phyloP scores from a whole-genome alignment of 345 rosid species.

The Sonneratia caseolaris region DNA sequence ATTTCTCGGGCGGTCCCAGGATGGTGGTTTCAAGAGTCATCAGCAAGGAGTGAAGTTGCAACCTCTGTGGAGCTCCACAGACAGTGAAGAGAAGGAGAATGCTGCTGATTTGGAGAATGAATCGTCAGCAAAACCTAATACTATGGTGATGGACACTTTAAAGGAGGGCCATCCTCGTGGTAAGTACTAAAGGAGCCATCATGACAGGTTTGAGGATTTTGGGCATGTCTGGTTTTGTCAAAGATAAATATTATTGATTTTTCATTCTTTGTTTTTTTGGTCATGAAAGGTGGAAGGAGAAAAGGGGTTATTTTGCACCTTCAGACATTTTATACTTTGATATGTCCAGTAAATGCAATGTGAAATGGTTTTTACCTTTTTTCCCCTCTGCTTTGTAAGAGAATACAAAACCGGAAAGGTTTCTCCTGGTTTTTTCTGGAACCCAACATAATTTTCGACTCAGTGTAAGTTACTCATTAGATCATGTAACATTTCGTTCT shows the following conservation, averaged over 20 bases:
- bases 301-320: not conserved
- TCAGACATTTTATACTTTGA: not conserved
- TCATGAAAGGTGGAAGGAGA: not conserved
- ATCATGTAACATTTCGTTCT: not conserved
- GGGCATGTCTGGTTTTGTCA: not conserved
- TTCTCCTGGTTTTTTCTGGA: not conserved
- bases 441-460: too few species aligned
- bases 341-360: not conserved
- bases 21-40: conserved; percentile 17
- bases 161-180: conserved; percentile 32
- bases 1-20: conserved; percentile 38
- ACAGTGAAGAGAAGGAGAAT: conserved; percentile 27
- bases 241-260: not conserved
- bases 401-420: not conserved
- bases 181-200: conserved; percentile 13
- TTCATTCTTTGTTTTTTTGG: not conserved
- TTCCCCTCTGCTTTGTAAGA: not conserved
- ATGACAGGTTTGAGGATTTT: not conserved
- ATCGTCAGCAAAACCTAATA: conserved; percentile 64
- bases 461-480: not conserved
- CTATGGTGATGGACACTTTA: conserved; percentile 58
- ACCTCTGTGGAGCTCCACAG: conserved; percentile 46
- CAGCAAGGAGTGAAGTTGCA: conserved; percentile 45
- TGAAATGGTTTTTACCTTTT: not conserved
- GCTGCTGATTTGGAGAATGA: conserved; percentile 28